Evolutionary conservation across 1,284 basidiomycete genomes (phyloP).

Genomic region (Pascua sp.): DNA sequence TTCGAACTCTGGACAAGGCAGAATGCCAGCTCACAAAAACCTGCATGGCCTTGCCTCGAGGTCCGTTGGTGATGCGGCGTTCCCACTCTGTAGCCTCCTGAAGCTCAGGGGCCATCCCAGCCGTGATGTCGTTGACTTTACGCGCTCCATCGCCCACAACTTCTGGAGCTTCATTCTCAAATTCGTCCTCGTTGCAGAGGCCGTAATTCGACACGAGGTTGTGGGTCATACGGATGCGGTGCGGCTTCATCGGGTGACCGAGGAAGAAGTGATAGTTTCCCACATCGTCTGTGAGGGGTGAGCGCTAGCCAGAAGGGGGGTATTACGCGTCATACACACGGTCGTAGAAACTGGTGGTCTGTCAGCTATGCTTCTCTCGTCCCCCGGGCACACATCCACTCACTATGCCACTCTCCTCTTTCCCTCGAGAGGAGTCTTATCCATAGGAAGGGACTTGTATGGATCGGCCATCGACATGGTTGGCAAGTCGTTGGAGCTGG

Average conservation of each 20-base stretch:
- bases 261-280: slow-evolving; percentile 68
- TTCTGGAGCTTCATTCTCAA: slow-evolving; percentile 26
- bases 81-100: slow-evolving; percentile 29
- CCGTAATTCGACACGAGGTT: slow-evolving; percentile 86
- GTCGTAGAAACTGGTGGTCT: slow-evolving; percentile 31
- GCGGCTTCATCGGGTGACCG: slow-evolving; percentile 92
- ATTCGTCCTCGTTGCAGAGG: slow-evolving; percentile 53
- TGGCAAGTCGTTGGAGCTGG: too few relatives aligned
- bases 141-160: slow-evolving; percentile 26
- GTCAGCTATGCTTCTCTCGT: not conserved
- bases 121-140: slow-evolving; percentile 24
- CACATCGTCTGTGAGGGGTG: slow-evolving; percentile 35
- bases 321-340: slow-evolving; percentile 15
- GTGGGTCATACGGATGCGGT: slow-evolving; percentile 87
- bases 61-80: slow-evolving; percentile 29
- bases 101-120: slow-evolving; percentile 17
- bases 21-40: slow-evolving; percentile 61
- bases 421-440: slow-evolving; percentile 10
- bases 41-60: slow-evolving; percentile 64
- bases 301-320: not conserved
- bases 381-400: slow-evolving; percentile 1
- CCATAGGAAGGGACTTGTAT: slow-evolving; percentile 15
- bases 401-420: slow-evolving; percentile 24
- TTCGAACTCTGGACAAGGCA: slow-evolving; percentile 8
- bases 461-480: slow-evolving; percentile 7